phyloP scores from a whole-genome alignment of 1,284 basidiomycete species.

The Rhodofomes roseus region DNA sequence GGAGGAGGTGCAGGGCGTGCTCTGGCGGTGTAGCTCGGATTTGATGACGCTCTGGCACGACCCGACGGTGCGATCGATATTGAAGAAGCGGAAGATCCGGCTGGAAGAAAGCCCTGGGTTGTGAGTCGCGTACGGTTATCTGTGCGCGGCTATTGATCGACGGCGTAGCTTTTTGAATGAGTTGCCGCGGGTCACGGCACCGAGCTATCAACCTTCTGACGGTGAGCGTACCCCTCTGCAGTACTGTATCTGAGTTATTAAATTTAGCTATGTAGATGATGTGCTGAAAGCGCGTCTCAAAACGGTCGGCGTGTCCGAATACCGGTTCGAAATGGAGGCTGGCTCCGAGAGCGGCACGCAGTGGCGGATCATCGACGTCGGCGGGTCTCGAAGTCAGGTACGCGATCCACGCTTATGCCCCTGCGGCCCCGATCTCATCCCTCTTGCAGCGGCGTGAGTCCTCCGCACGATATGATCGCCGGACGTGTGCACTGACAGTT shows the following conservation, averaged over 20 bases:
- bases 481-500: not conserved
- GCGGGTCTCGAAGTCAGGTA: conserved; percentile 72
- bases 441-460: conserved; percentile 32
- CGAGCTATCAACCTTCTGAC: conserved; percentile 64
- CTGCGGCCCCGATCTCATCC: conserved; percentile 2
- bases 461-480: not conserved
- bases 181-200: conserved; percentile 58
- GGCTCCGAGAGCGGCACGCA: conserved; percentile 69
- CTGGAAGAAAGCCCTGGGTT: conserved; percentile 72
- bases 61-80: conserved; percentile 50
- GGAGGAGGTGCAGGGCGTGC: conserved; percentile 60
- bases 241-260: not conserved
- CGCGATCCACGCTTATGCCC: conserved; percentile 23
- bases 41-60: conserved; percentile 66
- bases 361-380: conserved; percentile 79
- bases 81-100: conserved; percentile 58
- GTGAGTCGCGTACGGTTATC: conserved; percentile 37
- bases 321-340: conserved; percentile 76
- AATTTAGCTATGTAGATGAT: conserved; percentile 45
- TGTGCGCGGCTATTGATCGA: conserved; percentile 2
- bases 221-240: conserved; percentile 34
- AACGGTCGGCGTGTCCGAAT: conserved; percentile 74
- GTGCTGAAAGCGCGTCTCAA: conserved; percentile 47
- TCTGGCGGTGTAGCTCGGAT: conserved; percentile 53
- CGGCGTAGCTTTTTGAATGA: conserved; percentile 64